Evolutionary conservation across 1,284 basidiomycete genomes (phyloP).

Genomic region (Puccinia hordei): DNA sequence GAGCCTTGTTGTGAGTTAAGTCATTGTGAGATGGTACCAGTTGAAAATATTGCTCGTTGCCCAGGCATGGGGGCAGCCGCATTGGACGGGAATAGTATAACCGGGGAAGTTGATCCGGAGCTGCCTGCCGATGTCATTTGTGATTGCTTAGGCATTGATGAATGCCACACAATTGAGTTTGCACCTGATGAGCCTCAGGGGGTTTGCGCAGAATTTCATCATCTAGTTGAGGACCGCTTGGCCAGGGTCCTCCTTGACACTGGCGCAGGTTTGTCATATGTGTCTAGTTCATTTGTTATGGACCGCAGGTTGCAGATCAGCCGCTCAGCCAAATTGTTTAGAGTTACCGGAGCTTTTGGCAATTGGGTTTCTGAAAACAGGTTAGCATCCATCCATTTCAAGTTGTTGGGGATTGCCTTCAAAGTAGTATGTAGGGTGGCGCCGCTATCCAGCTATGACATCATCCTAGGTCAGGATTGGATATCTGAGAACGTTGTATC

Average conservation of each 20-base stretch:
- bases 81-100: background rate
- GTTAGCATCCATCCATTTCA: background rate
- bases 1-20: too few species aligned
- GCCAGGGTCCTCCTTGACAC: constrained; percentile 16
- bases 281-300: background rate
- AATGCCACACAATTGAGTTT: background rate
- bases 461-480: constrained; percentile 7
- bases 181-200: background rate
- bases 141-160: too few species aligned
- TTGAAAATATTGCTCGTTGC: background rate
- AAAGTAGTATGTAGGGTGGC: background rate
- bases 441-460: too few species aligned
- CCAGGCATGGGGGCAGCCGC: constrained; percentile 22
- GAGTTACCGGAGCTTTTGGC: too few species aligned
- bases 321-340: background rate
- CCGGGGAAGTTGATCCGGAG: background rate
- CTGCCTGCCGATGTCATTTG: background rate
- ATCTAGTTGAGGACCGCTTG: background rate
- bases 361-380: background rate
- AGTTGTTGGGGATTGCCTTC: background rate
- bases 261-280: constrained; percentile 10
- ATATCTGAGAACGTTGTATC: background rate
- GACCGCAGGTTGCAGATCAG: background rate
- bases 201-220: too few species aligned
- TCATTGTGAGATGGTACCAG: background rate